These are phyloP conservation scores for Fusarium nodosum DNA, from an alignment of 2,329 filamentous ascomycete genomes.

Conservation along the genomic window DNA sequence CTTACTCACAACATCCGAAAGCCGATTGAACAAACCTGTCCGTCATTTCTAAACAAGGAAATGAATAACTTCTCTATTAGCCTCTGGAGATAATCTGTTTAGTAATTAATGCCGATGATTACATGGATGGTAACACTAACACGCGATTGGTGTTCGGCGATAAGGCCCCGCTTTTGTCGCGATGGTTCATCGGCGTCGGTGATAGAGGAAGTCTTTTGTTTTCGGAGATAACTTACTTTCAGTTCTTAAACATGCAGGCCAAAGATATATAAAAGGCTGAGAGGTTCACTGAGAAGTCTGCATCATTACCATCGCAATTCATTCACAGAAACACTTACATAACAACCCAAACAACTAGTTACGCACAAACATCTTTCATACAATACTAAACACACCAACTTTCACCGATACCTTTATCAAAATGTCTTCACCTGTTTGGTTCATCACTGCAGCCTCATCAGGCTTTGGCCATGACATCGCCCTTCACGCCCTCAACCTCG, in stretches of 20 bases:
- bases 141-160: constrained; percentile 31
- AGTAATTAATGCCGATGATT: constrained; percentile 28
- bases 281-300: accelerated
- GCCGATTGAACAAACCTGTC: accelerated
- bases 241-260: no score
- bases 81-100: neutral
- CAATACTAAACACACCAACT: neutral
- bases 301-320: neutral
- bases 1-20: neutral
- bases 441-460: constrained; percentile 66
- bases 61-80: neutral
- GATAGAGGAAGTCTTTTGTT: neutral
- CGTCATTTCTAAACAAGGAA: neutral
- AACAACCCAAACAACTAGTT: neutral
- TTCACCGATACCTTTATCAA: neutral
- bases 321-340: neutral
- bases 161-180: neutral
- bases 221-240: constrained; percentile 31
- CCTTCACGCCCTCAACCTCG: constrained; percentile 58
- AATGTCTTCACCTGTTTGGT: constrained; percentile 59
- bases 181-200: constrained; percentile 16
- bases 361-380: neutral
- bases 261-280: constrained; percentile 1
- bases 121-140: neutral
- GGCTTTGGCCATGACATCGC: constrained; percentile 65